phyloP scores from a whole-genome alignment of 2,329 filamentous ascomycete genomes.

The Raffaelea ambrosiae region DNA sequence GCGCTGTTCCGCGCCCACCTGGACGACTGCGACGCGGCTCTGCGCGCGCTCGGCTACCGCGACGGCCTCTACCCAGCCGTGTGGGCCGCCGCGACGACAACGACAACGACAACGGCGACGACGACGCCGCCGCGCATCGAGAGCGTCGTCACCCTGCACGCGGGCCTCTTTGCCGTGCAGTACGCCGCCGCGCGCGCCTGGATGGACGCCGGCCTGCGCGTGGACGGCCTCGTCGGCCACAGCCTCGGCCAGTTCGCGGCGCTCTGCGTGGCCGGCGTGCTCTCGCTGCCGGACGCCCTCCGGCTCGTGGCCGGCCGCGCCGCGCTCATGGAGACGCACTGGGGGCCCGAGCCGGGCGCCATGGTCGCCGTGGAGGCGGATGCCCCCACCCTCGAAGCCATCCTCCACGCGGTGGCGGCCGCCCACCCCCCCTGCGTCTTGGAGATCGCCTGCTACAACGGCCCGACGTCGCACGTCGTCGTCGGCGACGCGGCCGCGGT shows the following conservation, averaged over 20 bases:
- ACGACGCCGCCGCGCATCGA: too few species aligned
- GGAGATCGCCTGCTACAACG: constrained; percentile 18
- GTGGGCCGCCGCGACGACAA: constrained; percentile 19
- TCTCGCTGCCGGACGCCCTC: constrained; percentile 23
- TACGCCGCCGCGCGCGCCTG: constrained; percentile 25
- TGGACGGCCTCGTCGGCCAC: constrained; percentile 25
- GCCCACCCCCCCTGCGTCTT: too few species aligned
- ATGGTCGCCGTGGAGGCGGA: constrained; percentile 30
- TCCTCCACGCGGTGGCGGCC: neutral
- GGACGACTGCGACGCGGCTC: neutral
- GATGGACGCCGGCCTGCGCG: constrained; percentile 25
- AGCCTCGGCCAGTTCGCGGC: constrained; percentile 33
- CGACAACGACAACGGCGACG: constrained; percentile 8
- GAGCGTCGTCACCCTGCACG: constrained; percentile 29
- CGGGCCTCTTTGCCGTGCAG: constrained; percentile 29
- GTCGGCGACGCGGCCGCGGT: constrained; percentile 9
- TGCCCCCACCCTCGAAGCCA: neutral
- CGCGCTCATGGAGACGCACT: constrained; percentile 18
- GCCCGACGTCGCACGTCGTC: constrained; percentile 13
- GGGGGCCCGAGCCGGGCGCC: constrained; percentile 25
- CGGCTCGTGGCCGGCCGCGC: constrained; percentile 21
- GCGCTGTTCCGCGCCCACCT: constrained; percentile 13
- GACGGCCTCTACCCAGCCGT: constrained; percentile 22
- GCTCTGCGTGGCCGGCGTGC: constrained; percentile 23
- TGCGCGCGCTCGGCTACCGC: neutral